Base-by-base conservation (phyloP, 176 grass and related monocot species). In the Avena insularis region DNA sequence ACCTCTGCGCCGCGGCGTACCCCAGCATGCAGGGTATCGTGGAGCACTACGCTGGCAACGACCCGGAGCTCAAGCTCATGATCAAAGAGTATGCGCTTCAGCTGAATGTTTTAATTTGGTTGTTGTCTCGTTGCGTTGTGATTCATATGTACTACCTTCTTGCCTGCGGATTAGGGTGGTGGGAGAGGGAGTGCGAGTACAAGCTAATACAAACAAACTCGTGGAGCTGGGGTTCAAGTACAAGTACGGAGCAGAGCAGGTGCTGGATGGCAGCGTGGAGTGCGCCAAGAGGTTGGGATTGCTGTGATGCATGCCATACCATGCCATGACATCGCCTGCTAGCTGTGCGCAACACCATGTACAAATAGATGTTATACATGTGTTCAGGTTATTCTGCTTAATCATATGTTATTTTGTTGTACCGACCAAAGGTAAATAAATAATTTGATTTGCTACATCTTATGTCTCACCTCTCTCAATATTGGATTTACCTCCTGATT, bases 181-280 rank as follows among this genome's bases (percentile, higher is more conserved):
- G 1, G 89, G 80, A 31, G 63, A 82, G 4, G 76, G 43, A 20
- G 75, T 72, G 61, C 81, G 40, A 29, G 74, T 91, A 16, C 70
- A 47, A 6, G 8, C 51, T 50, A 77, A 47, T 38, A 89, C 89
- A 43, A 75, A 70, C 6, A 91, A 89, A 46, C 82, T 94, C 2
- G 59, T 66, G 74, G 92, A 91, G 35, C 51, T 89, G 46, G 92
- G 86, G 1, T 93, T 93, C 20, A 88, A 29, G 54, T 93, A 86
- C 27, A 86, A 69, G 65, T 86, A 89, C 49, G 70, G 40, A 12
- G 55, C 54, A 25, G 79, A 84, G 21, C 64, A 93, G 69, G 56
- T 87, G 82, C 35, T 93, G 9, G 71, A 53, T 57, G 57, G 53
- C 16, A 88, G 49, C 33, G 55, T 91, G 2, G 83, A 65, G 51